phyloP scores from a whole-genome alignment of 2,329 filamentous ascomycete species.

The Penicillium sp. region DNA sequence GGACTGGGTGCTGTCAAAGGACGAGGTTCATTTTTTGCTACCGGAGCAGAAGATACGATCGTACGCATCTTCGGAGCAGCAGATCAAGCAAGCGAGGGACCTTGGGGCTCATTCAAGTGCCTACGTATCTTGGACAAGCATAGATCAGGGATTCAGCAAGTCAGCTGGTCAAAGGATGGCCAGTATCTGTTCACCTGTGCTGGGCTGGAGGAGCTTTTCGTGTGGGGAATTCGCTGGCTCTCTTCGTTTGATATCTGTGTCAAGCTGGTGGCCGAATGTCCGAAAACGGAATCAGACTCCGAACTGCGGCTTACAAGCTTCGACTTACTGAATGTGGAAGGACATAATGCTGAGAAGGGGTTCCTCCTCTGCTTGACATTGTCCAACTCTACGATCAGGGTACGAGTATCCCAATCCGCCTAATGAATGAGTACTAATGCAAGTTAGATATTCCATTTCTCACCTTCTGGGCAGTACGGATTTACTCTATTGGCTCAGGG shows the following conservation, averaged over 20 bases:
- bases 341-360: conserved; percentile 24
- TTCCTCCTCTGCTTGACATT: conserved; percentile 72
- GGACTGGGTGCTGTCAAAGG: conserved; percentile 37
- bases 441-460: conserved; percentile 50
- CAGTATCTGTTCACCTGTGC: conserved; percentile 80
- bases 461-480: conserved; percentile 22
- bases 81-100: conserved; percentile 9
- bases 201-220: conserved; percentile 84
- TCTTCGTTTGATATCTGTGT: conserved; percentile 57
- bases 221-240: conserved; percentile 69
- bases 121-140: conserved; percentile 73
- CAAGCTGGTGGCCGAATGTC: conserved; percentile 52
- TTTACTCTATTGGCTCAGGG: conserved; percentile 55
- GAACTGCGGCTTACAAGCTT: conserved; percentile 85
- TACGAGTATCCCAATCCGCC: conserved; percentile 27
- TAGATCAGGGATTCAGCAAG: conserved; percentile 77
- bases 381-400: conserved; percentile 79
- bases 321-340: conserved; percentile 53
- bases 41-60: conserved; percentile 70
- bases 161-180: conserved; percentile 71
- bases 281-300: conserved; percentile 50
- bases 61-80: conserved; percentile 66
- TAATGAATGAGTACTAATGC: conserved; percentile 13
- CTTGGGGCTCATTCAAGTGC: conserved; percentile 48
- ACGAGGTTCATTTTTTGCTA: conserved; percentile 56